phyloP scores from a whole-genome alignment of 2,329 filamentous ascomycete species.

The Colletotrichum agaves region DNA sequence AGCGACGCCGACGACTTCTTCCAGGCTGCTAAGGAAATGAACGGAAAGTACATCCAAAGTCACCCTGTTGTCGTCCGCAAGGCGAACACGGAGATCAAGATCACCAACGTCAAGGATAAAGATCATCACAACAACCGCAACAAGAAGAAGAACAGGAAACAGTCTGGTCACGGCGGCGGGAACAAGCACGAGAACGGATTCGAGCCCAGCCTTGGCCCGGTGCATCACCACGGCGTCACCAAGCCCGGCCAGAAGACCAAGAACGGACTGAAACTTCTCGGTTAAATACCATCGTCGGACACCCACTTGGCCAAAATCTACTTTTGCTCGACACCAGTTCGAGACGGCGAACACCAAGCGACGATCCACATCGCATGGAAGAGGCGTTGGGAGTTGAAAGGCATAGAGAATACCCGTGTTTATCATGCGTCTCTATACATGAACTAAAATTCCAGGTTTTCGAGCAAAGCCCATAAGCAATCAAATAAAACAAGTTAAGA shows the following conservation, averaged over 20 bases:
- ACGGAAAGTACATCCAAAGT: slow-evolving; percentile 98
- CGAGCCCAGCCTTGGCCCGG: slow-evolving; percentile 63
- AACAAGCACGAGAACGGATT: slow-evolving; percentile 52
- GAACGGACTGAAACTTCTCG: slow-evolving; percentile 70
- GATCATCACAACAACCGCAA: slow-evolving; percentile 45
- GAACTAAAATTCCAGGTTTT: background rate
- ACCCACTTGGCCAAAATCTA: too few species aligned
- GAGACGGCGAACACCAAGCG: too few species aligned
- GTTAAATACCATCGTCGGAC: slow-evolving; percentile 50
- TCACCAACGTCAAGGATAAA: slow-evolving; percentile 68
- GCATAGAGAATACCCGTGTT: slow-evolving; percentile 13
- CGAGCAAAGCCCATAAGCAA: background rate
- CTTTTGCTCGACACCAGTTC: too few species aligned
- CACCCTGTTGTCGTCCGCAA: slow-evolving; percentile 90
- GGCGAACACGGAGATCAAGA: slow-evolving; percentile 91
- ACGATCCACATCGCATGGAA: background rate
- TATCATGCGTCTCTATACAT: background rate
- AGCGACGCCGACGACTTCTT: slow-evolving; percentile 96
- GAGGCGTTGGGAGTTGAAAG: slow-evolving; percentile 21
- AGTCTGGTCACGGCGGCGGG: slow-evolving; percentile 41
- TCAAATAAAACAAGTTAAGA: background rate
- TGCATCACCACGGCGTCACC: slow-evolving; percentile 62
- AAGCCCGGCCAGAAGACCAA: slow-evolving; percentile 76
- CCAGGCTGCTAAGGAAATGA: slow-evolving; percentile 96
- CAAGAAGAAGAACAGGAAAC: slow-evolving; percentile 46